Conservation (phyloP, 495 filamentous ascomycete genomes). For the Tuber magnatum region DNA sequence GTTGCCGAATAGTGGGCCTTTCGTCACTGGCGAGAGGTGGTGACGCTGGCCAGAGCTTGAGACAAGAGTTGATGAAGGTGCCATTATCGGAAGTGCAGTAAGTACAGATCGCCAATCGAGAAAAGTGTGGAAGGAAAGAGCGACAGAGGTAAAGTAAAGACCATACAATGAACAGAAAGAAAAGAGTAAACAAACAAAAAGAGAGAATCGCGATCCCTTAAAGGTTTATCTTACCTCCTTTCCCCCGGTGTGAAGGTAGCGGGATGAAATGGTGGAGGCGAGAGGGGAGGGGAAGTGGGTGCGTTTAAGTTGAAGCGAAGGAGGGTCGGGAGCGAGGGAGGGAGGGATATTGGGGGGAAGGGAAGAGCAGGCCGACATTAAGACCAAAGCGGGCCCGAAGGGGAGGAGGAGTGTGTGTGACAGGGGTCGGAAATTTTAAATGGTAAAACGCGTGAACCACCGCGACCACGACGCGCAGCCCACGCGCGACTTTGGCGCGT, state of each 20-base stretch:
- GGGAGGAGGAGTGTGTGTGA: not conserved
- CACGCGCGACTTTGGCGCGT: not conserved
- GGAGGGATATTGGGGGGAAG: not conserved
- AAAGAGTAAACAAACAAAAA: not conserved
- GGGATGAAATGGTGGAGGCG: not conserved
- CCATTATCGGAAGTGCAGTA: slow-evolving; percentile 17
- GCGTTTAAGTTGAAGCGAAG: slow-evolving; percentile 1
- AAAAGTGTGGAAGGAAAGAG: not conserved
- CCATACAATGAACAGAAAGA: slow-evolving; percentile 4
- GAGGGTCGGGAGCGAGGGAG: not conserved
- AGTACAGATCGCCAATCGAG: not conserved
- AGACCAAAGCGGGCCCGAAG: not conserved
- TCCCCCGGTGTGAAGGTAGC: not conserved
- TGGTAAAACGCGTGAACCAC: not conserved
- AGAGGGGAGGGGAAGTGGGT: not conserved
- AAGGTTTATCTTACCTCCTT: not conserved
- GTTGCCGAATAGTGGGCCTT: slow-evolving; percentile 18
- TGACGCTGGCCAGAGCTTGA: slow-evolving; percentile 20
- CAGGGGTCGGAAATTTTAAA: not conserved
- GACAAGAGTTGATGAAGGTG: slow-evolving; percentile 28
- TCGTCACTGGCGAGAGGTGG: slow-evolving; percentile 20
- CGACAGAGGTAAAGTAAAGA: slow-evolving; percentile 13
- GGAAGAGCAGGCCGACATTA: not conserved
- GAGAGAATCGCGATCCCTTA: slow-evolving; percentile 14
- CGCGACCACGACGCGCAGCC: not conserved